Evolutionary conservation across 1,284 basidiomycete species (phyloP).

Genomic region (Ganoderma sp.): DNA sequence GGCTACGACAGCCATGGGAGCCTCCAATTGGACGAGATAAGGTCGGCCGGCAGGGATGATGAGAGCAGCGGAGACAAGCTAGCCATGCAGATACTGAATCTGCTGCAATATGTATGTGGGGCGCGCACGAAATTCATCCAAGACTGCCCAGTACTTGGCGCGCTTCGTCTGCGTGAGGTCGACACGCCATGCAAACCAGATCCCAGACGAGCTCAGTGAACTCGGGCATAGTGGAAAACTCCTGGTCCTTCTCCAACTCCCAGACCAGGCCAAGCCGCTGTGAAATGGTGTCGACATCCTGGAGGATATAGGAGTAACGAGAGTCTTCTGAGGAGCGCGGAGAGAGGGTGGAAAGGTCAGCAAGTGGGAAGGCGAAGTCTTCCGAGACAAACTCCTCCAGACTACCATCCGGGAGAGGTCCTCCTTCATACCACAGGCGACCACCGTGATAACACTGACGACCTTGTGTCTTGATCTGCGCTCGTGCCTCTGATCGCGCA

Average conservation of each 20-base stretch:
- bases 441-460: too few relatives aligned
- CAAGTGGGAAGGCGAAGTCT: background rate
- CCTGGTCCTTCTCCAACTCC: background rate
- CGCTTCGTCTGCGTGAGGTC: background rate
- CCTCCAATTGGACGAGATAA: too few relatives aligned
- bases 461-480: too few relatives aligned
- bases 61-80: background rate
- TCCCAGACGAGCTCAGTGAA: background rate
- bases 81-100: background rate
- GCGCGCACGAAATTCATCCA: background rate
- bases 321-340: background rate
- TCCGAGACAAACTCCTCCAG: background rate
- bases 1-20: too few relatives aligned
- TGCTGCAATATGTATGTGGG: background rate
- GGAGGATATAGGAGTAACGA: background rate
- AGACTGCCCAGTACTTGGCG: background rate
- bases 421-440: too few relatives aligned
- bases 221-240: background rate
- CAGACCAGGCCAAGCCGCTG: background rate
- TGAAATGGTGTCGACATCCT: background rate
- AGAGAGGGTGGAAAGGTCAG: background rate
- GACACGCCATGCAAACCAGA: background rate
- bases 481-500: too few relatives aligned
- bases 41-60: too few relatives aligned
- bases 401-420: too few relatives aligned